Base-by-base conservation (phyloP, 163 green algal genomes). In the Scenedesmus sp. region DNA sequence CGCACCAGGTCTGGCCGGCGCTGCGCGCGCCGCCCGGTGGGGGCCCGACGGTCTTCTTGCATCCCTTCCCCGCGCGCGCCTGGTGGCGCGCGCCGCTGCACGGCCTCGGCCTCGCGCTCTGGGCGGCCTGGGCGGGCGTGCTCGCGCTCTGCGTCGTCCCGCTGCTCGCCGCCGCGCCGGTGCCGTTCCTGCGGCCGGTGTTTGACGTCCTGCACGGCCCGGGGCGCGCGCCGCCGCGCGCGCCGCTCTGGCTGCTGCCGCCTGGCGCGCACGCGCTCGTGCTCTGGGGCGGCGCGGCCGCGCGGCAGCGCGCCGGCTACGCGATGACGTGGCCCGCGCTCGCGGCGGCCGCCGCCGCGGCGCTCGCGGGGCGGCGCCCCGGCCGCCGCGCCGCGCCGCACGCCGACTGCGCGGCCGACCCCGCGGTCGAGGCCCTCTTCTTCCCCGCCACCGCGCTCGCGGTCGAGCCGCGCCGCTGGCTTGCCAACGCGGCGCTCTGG, bases 301-400 rank as follows among this genome's bases (percentile, higher is more conserved):
- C 57, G 3, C 29, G 44, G 2, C 63, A 73, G 44, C 48, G 48
- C 44, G 29, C 63, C 22, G 63, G 63, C 17, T 73, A 73, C 63
- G 60, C 63, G 5, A 60, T 6, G n/a, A 60, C 42, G 42, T 70
- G 62, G 62, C 10, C 7, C 3, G 62, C 36, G 9, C 26, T 73
- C 42, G n/a, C n/a, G n/a, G n/a, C n/a, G n/a, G n/a, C n/a, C n/a
- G n/a, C n/a, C n/a, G n/a, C n/a, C n/a, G n/a, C n/a, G n/a, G n/a
- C n/a, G n/a, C n/a, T n/a, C n/a, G 39, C 39, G 39, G 7, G 39
- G 39, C 10, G 7, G 39, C 39, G 10, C 39, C 39, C 39, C 39
- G 6, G 39, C 39, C 39, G 39, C 39, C 39, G 39, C 39, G 63
- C 7, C 39, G 39, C 10, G 39, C 7, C 39, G 24, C 63, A 60